phyloP scores from a whole-genome alignment of 2,329 filamentous ascomycete genomes.

The Epichloe brachyelytri region DNA sequence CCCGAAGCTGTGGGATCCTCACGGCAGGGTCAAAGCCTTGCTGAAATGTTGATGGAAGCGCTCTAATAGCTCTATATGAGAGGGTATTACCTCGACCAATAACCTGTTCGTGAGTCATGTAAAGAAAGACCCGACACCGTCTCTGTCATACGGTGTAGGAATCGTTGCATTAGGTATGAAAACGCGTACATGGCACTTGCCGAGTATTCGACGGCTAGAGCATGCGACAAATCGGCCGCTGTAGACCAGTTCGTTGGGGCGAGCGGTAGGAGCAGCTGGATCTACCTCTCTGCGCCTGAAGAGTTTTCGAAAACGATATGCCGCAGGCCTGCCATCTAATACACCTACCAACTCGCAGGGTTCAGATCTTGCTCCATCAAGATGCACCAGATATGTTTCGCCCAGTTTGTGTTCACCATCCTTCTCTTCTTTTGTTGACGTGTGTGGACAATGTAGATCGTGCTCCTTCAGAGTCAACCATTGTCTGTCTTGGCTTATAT shows the following conservation, averaged over 20 bases:
- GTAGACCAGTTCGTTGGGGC: conserved; percentile 47
- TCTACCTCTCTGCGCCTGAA: conserved; percentile 33
- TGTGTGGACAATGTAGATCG: conserved; percentile 42
- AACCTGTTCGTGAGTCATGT: conserved; percentile 33
- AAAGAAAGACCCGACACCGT: conserved; percentile 55
- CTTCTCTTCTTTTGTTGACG: conserved; percentile 1
- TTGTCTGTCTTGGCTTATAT: conserved; percentile 42
- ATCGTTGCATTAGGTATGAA: conserved; percentile 34
- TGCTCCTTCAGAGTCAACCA: conserved; percentile 45
- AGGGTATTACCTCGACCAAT: neutral
- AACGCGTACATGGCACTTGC: conserved; percentile 47
- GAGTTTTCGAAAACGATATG: conserved; percentile 36
- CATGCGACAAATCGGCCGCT: conserved; percentile 31
- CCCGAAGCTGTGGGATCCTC: conserved; percentile 31
- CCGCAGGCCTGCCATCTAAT: neutral
- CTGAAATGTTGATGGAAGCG: conserved; percentile 25
- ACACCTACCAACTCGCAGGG: conserved; percentile 42
- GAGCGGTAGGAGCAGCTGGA: conserved; percentile 13
- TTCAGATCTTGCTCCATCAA: conserved; percentile 32
- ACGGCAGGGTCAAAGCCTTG: conserved; percentile 42
- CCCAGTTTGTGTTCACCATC: conserved; percentile 31
- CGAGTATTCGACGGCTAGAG: conserved; percentile 28
- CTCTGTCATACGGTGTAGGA: conserved; percentile 49
- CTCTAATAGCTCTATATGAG: conserved; percentile 22
- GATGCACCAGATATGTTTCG: conserved; percentile 44